These are phyloP conservation scores for Macrophomina tecta DNA, from an alignment of 2,329 filamentous ascomycete genomes.

Conservation along the genomic window DNA sequence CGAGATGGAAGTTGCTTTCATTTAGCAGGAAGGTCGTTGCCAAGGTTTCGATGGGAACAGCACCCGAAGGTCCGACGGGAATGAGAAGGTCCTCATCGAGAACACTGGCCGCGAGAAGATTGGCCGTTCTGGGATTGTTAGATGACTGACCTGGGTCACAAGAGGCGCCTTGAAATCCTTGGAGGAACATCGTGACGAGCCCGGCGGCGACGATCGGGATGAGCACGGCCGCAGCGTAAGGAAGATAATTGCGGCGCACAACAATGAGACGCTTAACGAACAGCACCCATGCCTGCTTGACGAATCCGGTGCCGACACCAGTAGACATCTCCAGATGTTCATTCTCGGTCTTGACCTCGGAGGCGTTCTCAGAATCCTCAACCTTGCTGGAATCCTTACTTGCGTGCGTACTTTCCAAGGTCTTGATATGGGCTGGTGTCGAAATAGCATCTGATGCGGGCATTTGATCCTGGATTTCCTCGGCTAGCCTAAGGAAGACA, in stretches of 20 bases:
- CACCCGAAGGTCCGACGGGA: slow-evolving; percentile 47
- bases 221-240: slow-evolving; percentile 74
- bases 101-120: slow-evolving; percentile 33
- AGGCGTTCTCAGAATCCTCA: slow-evolving; percentile 39
- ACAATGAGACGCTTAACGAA: slow-evolving; percentile 80
- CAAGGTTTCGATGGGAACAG: slow-evolving; percentile 41
- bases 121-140: slow-evolving; percentile 38
- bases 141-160: slow-evolving; percentile 49
- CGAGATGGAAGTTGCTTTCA: slow-evolving; percentile 52
- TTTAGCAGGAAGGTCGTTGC: slow-evolving; percentile 37
- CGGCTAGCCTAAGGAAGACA: slow-evolving; percentile 84
- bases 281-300: slow-evolving; percentile 73
- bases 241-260: slow-evolving; percentile 77
- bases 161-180: slow-evolving; percentile 58
- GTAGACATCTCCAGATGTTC: slow-evolving; percentile 60
- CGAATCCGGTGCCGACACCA: slow-evolving; percentile 72
- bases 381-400: slow-evolving; percentile 31
- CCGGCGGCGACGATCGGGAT: slow-evolving; percentile 82
- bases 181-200: slow-evolving; percentile 77
- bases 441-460: slow-evolving; percentile 34
- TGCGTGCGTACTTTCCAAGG: background rate
- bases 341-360: slow-evolving; percentile 37
- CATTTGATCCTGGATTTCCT: slow-evolving; percentile 64
- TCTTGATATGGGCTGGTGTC: slow-evolving; percentile 30
- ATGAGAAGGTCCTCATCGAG: slow-evolving; percentile 37